These are phyloP conservation scores for Nephromyces sp. DNA, from an alignment of 169 alveolate species.

Conservation along the genomic window DNA sequence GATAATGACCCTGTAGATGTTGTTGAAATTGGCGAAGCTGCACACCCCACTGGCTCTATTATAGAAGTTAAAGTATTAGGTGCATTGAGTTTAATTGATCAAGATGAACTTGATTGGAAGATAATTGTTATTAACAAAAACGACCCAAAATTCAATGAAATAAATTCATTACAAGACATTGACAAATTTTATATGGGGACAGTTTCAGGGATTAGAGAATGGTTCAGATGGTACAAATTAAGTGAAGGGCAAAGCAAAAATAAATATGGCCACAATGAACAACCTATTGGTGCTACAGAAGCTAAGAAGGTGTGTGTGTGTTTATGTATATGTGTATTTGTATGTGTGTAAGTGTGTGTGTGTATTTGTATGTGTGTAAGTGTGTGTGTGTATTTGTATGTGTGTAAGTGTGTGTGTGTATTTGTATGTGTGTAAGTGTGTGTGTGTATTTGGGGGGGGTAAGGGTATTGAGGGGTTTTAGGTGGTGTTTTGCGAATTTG, in stretches of 20 bases:
- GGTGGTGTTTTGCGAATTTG: too few relatives aligned
- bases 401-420: too few relatives aligned
- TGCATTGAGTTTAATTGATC: constrained; percentile 76
- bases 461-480: too few relatives aligned
- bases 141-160: constrained; percentile 7
- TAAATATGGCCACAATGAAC: constrained; percentile 35
- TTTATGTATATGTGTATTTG: too few relatives aligned
- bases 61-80: constrained; percentile 68
- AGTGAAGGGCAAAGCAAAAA: constrained; percentile 29
- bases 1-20: constrained; percentile 87
- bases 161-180: constrained; percentile 24
- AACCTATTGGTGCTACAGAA: constrained; percentile 18
- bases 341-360: too few relatives aligned
- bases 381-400: too few relatives aligned
- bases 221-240: constrained; percentile 51
- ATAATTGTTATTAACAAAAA: constrained; percentile 43
- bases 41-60: constrained; percentile 46
- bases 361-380: too few relatives aligned
- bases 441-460: too few relatives aligned
- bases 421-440: too few relatives aligned
- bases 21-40: constrained; percentile 66
- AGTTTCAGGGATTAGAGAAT: constrained; percentile 36
- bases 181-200: constrained; percentile 28
- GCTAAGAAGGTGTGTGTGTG: constrained; percentile 9
- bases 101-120: constrained; percentile 84